Conservation (phyloP, 176 grass and related monocot genomes). For the Triticum timopheevii region DNA sequence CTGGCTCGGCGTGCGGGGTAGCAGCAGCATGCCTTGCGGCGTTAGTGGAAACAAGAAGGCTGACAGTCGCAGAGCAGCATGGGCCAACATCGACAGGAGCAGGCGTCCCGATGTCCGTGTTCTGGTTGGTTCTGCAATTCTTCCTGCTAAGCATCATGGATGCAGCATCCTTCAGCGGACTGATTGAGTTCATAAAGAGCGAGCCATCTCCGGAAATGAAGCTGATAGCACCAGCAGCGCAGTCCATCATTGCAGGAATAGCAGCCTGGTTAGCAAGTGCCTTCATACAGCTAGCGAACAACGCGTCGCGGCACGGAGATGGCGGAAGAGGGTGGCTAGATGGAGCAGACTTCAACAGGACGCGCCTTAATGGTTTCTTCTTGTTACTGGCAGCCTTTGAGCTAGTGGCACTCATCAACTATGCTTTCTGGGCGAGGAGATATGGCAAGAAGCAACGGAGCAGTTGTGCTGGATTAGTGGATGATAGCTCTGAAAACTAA, state of each 20-base stretch:
- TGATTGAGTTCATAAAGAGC: constrained; percentile 34
- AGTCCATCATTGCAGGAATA: constrained; percentile 21
- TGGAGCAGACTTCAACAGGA: constrained; percentile 39
- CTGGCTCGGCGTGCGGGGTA: constrained; percentile 40
- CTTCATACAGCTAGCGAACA: constrained; percentile 29
- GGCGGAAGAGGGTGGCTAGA: constrained; percentile 40
- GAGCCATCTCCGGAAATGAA: constrained; percentile 13
- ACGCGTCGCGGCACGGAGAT: neutral
- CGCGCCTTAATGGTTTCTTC: constrained; percentile 46
- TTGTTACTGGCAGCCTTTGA: constrained; percentile 32
- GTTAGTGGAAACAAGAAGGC: constrained; percentile 54
- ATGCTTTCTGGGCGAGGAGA: constrained; percentile 45
- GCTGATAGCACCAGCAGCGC: neutral
- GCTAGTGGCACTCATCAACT: constrained; percentile 38
- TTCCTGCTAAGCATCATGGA: constrained; percentile 54
- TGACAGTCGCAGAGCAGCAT: constrained; percentile 25
- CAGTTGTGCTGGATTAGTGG: neutral
- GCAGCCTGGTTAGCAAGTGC: constrained; percentile 29
- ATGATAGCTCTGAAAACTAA: neutral
- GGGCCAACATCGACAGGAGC: neutral
- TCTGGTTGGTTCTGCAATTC: constrained; percentile 51
- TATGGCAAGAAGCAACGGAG: constrained; percentile 25
- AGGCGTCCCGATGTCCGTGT: constrained; percentile 35
- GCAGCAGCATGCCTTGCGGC: constrained; percentile 41
- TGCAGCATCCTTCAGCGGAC: constrained; percentile 24